Evolutionary conservation across 805 yeast species (phyloP).

Genomic region (Cyberlindnera americana): DNA sequence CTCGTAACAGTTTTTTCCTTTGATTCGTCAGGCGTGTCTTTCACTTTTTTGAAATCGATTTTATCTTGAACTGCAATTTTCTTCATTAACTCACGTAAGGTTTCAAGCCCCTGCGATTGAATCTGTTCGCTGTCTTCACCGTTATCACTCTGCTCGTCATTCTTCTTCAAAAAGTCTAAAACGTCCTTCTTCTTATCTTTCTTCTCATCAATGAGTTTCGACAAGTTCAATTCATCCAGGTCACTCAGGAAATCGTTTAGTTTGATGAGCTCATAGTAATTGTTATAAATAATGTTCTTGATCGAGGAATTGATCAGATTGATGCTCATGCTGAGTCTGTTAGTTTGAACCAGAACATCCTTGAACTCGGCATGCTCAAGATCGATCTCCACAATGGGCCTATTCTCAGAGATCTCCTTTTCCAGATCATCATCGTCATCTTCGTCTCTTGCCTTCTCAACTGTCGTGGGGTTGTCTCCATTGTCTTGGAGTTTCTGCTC

Average conservation of each 20-base stretch:
- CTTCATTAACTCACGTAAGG: constrained; percentile 21
- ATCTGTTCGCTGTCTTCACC: background rate
- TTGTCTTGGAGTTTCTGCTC: constrained; percentile 12
- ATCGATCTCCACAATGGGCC: constrained; percentile 26
- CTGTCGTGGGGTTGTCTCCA: background rate
- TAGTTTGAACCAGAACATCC: constrained; percentile 34
- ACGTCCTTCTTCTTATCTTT: constrained; percentile 10
- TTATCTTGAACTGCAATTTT: constrained; percentile 21
- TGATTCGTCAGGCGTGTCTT: background rate
- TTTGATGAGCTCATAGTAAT: constrained; percentile 69
- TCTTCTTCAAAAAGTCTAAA: constrained; percentile 14
- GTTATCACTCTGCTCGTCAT: background rate
- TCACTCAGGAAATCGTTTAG: constrained; percentile 53
- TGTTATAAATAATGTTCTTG: constrained; percentile 70
- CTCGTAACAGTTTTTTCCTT: background rate
- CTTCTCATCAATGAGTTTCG: constrained; percentile 5
- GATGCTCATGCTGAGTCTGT: constrained; percentile 40
- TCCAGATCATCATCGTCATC: constrained; percentile 28
- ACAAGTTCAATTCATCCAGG: constrained; percentile 27
- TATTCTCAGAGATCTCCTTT: constrained; percentile 24
- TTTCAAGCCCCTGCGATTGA: constrained; percentile 7
- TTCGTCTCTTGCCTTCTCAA: too few relatives aligned
- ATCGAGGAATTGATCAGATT: constrained; percentile 56
- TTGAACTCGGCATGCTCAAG: constrained; percentile 29
- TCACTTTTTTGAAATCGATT: constrained; percentile 3